phyloP scores from a whole-genome alignment of 345 rosid species.

The Acer yangbiense region DNA sequence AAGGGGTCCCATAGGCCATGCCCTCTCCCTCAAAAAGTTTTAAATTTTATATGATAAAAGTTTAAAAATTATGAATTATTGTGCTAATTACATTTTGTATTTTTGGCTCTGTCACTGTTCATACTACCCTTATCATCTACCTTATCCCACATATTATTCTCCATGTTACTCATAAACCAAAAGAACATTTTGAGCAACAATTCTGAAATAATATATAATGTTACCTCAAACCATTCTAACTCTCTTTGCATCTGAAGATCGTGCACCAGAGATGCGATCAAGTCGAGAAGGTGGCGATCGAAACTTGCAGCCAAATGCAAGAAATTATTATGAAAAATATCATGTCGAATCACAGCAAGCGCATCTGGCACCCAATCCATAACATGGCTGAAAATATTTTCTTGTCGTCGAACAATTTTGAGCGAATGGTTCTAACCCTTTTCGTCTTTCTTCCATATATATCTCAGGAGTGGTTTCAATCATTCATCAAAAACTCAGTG shows the following conservation, averaged over 20 bases:
- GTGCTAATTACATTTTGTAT: no score
- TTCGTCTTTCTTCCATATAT: constrained; percentile 20
- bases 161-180: no score
- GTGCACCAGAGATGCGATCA: constrained; percentile 23
- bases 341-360: background rate
- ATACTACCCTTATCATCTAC: no score
- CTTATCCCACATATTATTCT: no score
- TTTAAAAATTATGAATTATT: no score
- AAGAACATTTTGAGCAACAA: no score
- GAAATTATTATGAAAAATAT: constrained; percentile 8
- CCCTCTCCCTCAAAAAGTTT: no score
- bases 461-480: constrained; percentile 18
- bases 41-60: no score
- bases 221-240: constrained; percentile 39
- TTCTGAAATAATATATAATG: no score
- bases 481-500: constrained; percentile 17
- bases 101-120: no score
- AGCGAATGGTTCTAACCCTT: constrained; percentile 19
- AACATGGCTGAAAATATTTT: constrained; percentile 21
- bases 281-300: constrained; percentile 25
- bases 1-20: no score
- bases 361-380: background rate
- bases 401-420: constrained; percentile 20
- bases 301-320: constrained; percentile 30
- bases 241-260: constrained; percentile 41